Base-by-base conservation (phyloP, 441 rosid genomes). In the Populus hybrid region DNA sequence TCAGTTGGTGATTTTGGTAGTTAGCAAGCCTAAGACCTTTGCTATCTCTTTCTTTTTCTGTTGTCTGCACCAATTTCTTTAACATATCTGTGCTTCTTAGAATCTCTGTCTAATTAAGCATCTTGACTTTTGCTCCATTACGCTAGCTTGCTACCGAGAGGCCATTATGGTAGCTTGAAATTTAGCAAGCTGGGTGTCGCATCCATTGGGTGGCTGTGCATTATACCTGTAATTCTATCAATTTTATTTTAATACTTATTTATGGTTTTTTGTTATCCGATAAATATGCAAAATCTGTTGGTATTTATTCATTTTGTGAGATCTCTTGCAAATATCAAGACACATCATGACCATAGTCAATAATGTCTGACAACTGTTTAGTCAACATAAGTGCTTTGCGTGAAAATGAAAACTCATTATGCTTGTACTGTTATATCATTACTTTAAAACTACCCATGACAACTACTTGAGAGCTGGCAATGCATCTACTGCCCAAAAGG, bases 241-340 rank as follows among this genome's bases (percentile, higher is more conserved):
- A 59, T 59, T 59, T 40, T 32, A 32, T 61, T 19, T 63, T 28
- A 28, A 28, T 28, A 30, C 2, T 36, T 19, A 21, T 53, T 8
- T 19, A 1, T 21, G 23, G 14, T 26, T 50, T 66, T 3, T 74
- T 24, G 26, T 40, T 75, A 26, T 64, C 24, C 1, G 19, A 64
- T 38, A 10, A 5, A 5, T 14, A 50, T 16, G 59, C 1, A 50
- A 40, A 7, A 2, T 34, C 11, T 35, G 21, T 2, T 63, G 50
- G 1, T 1, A 26, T 36, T 23, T 36, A 10, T 9, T 14, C 23
- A 6, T 28, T 63, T 5, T 4, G 63, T 14, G 38, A 50, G 23
- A 71, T 71, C 46, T 38, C 53, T 72, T 74, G 61, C 76, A 26
- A 74, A 63, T n/a, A 14, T 36, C n/a, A 28, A 40, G 40, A 9